A percentile compares a stretch with the other conserved stretches of the same genome.
These are phyloP conservation scores for Phialophora macrospora DNA, from an alignment of 2,329 filamentous ascomycete species.

Conservation along the genomic window DNA sequence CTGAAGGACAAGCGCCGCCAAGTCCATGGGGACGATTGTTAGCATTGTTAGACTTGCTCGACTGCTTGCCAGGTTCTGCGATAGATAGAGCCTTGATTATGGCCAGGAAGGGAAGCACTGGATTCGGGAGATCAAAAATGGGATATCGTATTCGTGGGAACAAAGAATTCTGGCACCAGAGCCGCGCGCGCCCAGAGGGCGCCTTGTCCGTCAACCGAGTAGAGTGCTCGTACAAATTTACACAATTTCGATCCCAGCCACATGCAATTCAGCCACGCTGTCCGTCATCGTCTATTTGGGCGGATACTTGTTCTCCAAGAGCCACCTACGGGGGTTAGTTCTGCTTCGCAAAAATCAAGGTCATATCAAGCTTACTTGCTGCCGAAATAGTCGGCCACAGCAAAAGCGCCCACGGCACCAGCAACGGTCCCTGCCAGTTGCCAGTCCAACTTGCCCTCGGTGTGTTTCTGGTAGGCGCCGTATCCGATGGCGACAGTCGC, in stretches of 20 bases:
- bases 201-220: slow-evolving; percentile 32
- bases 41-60: not conserved
- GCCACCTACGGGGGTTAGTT: slow-evolving; percentile 47
- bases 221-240: slow-evolving; percentile 29
- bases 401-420: slow-evolving; percentile 52
- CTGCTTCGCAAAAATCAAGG: not conserved
- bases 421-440: slow-evolving; percentile 51
- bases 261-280: slow-evolving; percentile 5
- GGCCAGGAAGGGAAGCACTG: slow-evolving; percentile 5
- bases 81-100: not conserved
- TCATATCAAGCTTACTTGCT: slow-evolving; percentile 52
- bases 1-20: not conserved
- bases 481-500: slow-evolving; percentile 52
- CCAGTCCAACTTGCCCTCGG: slow-evolving; percentile 53
- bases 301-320: slow-evolving; percentile 58
- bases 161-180: slow-evolving; percentile 28
- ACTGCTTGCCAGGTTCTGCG: not conserved
- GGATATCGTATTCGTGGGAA: slow-evolving; percentile 36
- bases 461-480: slow-evolving; percentile 55
- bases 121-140: slow-evolving; percentile 14
- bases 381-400: slow-evolving; percentile 54
- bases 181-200: slow-evolving; percentile 29
- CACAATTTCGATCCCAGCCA: slow-evolving; percentile 19
- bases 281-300: slow-evolving; percentile 47
- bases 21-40: not conserved